These are phyloP conservation scores for Yarrowia sp. DNA, from an alignment of 805 yeast species.

Conservation along the genomic window DNA sequence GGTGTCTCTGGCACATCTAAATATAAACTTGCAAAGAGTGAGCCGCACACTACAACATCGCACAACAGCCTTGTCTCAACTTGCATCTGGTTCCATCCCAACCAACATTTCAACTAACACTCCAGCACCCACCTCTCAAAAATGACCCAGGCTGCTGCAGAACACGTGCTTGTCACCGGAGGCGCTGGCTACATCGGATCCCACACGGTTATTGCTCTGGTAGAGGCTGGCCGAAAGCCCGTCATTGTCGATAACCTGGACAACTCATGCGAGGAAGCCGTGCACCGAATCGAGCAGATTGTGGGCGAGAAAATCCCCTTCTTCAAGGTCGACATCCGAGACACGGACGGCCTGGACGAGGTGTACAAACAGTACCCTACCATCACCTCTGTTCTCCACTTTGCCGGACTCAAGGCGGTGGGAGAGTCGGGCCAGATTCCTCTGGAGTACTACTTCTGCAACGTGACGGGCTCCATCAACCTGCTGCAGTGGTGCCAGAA, in stretches of 20 bases:
- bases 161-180: constrained; percentile 67
- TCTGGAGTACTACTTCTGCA: constrained; percentile 62
- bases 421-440: constrained; percentile 73
- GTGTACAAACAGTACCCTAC: constrained; percentile 49
- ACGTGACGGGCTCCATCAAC: constrained; percentile 60
- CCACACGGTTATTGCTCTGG: constrained; percentile 51
- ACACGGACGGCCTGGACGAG: constrained; percentile 45
- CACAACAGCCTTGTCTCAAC: too few species aligned
- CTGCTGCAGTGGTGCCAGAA: constrained; percentile 52
- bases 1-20: not conserved
- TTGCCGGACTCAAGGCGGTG: constrained; percentile 81
- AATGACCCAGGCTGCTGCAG: constrained; percentile 25
- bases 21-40: not conserved
- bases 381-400: constrained; percentile 64
- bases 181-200: constrained; percentile 88
- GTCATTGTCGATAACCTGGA: constrained; percentile 68
- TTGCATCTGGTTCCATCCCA: too few species aligned
- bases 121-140: not conserved
- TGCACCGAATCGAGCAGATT: constrained; percentile 50
- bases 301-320: constrained; percentile 50
- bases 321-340: constrained; percentile 55
- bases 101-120: not conserved
- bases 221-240: constrained; percentile 58
- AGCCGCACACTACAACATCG: not conserved
- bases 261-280: constrained; percentile 65